Evolutionary conservation across 495 filamentous ascomycete species (phyloP), one percentile per base, ranked within the genome.

Genomic region (Tuber melanosporum): DNA sequence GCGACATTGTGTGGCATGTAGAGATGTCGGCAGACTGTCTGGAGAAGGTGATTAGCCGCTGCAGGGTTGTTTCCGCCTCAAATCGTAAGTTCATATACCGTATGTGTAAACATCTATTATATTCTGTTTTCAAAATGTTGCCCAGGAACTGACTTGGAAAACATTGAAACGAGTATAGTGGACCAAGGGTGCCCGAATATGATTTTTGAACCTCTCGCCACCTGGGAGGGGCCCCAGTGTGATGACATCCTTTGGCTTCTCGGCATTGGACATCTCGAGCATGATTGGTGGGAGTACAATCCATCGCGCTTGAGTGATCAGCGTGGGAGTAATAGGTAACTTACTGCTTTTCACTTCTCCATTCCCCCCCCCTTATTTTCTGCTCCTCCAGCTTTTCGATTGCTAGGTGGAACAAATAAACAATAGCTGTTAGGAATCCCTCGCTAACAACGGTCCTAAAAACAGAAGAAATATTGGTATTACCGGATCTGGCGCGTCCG

Each of bases 171-270:
- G 20, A 2, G n/a, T 26, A 32, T 12, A 32, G n/a, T 3, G 4
- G 8, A 1, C n/a, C 10, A 3, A 32, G 10, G n/a, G 8, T 2
- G 0, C 7, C 0, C 52, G 0, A 12, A 8, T 20, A 8, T 32
- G 9, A 62, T 10, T 10, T 32, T 62, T 62, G n/a, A 12, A 12
- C 3, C n/a, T 26, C 52, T 62, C 52, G 2, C n/a, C 4, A n/a
- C 10, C 9, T 62, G 52, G 52, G 52, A 62, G 1, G 52, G 52
- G n/a, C 8, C 2, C 9, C 52, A 62, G 52, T 62, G 52, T 12
- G n/a, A 62, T 14, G 52, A 62, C 10, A 62, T 62, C n/a, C 52
- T 62, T 62, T 62, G n/a, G n/a, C 52, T 32, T 62, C 52, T 52
- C n/a, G 6, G 20, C 49, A 52, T n/a, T 15, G 52, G 52, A 15